These are phyloP conservation scores for Neurospora terricola DNA, from an alignment of 495 filamentous ascomycete genomes.

Conservation along the genomic window DNA sequence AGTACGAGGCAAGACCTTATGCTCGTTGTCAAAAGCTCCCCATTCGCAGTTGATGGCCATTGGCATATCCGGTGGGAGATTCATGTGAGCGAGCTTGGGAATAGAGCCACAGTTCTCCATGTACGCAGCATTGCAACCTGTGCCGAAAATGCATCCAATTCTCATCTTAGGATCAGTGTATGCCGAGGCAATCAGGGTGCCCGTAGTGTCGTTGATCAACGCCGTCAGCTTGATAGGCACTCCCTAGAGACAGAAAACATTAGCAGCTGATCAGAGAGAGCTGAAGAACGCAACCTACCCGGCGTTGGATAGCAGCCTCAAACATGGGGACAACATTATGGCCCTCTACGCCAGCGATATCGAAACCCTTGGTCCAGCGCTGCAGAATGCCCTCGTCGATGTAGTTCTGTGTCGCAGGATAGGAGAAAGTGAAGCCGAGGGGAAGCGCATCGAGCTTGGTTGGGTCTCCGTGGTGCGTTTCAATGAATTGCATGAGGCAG, in stretches of 20 bases:
- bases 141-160: slow-evolving; percentile 98
- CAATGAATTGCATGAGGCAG: slow-evolving; percentile 91
- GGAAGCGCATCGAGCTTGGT: slow-evolving; percentile 56
- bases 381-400: slow-evolving; percentile 94
- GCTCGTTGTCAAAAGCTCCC: slow-evolving; percentile 97
- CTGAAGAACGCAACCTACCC: slow-evolving; percentile 42
- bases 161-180: slow-evolving; percentile 88
- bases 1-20: slow-evolving; percentile 81
- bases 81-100: slow-evolving; percentile 89
- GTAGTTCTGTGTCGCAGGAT: slow-evolving; percentile 91
- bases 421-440: slow-evolving; percentile 97
- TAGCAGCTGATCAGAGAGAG: background rate
- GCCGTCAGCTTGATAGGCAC: slow-evolving; percentile 90
- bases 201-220: slow-evolving; percentile 95
- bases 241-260: slow-evolving; percentile 38
- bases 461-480: slow-evolving; percentile 71
- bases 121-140: slow-evolving; percentile 96
- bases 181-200: slow-evolving; percentile 94
- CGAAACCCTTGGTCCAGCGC: slow-evolving; percentile 98
- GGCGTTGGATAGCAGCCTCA: slow-evolving; percentile 67
- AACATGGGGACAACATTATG: slow-evolving; percentile 90
- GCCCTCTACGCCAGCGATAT: slow-evolving; percentile 93
- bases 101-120: slow-evolving; percentile 89
- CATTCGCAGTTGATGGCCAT: slow-evolving; percentile 99
- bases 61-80: slow-evolving; percentile 77